phyloP scores from a whole-genome alignment of 176 grass and related monocot species.

The Eremochloa ophiuroides region DNA sequence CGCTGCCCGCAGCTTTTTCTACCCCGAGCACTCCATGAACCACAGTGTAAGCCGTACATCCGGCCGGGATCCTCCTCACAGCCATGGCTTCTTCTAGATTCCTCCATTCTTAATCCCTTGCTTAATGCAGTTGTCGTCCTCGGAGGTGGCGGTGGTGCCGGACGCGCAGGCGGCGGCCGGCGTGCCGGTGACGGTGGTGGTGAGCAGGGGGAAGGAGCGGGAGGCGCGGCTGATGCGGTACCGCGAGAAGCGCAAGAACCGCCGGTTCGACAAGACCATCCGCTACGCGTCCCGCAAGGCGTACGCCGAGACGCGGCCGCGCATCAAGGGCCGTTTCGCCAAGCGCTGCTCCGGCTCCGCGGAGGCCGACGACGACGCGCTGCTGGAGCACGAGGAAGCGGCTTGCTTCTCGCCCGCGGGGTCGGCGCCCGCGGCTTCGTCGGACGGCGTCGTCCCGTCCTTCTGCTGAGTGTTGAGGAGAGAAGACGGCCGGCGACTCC shows the following conservation, averaged over 20 bases:
- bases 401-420: constrained; percentile 17
- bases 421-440: constrained; percentile 14
- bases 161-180: constrained; percentile 29
- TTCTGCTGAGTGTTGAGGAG: constrained; percentile 33
- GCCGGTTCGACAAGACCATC: constrained; percentile 80
- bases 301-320: constrained; percentile 78
- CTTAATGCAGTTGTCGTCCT: constrained; percentile 33
- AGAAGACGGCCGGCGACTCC: neutral
- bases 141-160: constrained; percentile 44
- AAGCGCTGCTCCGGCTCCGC: constrained; percentile 46
- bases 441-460: constrained; percentile 48
- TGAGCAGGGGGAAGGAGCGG: constrained; percentile 46
- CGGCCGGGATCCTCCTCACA: too few relatives aligned
- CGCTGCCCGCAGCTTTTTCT: constrained; percentile 18
- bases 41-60: constrained; percentile 27
- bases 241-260: constrained; percentile 82
- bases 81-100: too few relatives aligned
- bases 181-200: neutral
- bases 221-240: constrained; percentile 85
- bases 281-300: constrained; percentile 86
- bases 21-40: constrained; percentile 37
- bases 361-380: constrained; percentile 9
- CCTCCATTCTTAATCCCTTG: too few relatives aligned
- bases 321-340: constrained; percentile 79
- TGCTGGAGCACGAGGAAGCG: neutral